Conservation (phyloP, 2,329 filamentous ascomycete species). For the Lachnellula subtilissima region DNA sequence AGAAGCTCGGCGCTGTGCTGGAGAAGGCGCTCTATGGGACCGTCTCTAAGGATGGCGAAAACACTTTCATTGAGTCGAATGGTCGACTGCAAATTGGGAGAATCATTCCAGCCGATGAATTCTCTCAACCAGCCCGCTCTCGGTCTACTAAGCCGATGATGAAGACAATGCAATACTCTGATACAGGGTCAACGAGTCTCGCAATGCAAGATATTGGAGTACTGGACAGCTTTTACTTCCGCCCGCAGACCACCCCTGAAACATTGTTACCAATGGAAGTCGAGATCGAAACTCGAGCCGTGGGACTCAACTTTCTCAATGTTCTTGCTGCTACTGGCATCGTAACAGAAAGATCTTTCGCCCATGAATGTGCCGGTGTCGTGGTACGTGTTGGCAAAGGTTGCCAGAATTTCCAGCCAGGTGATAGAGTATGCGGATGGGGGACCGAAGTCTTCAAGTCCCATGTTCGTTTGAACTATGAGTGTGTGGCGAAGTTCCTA, state of each 20-base stretch:
- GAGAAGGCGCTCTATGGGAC: neutral
- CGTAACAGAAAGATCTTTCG: neutral
- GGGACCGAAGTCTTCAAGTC: too few species aligned
- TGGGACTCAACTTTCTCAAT: neutral
- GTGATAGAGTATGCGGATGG: too few species aligned
- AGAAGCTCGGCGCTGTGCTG: neutral
- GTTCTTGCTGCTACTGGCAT: neutral
- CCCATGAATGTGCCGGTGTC: neutral
- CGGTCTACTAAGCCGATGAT: too few species aligned
- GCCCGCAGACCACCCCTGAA: neutral
- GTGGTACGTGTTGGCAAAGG: neutral
- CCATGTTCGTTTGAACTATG: too few species aligned
- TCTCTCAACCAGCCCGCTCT: too few species aligned
- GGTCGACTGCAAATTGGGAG: too few species aligned
- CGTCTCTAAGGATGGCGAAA: neutral
- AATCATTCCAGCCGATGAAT: too few species aligned
- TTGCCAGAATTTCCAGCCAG: too few species aligned
- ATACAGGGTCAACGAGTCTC: too few species aligned
- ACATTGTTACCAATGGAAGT: neutral
- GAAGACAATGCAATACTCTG: too few species aligned
- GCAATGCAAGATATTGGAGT: neutral
- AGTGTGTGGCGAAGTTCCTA: too few species aligned
- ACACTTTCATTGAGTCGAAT: too few species aligned
- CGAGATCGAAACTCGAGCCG: neutral
- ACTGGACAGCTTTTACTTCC: neutral